Evolutionary conservation across 2,329 filamentous ascomycete species (phyloP).

Genomic region (Cyphellophora europaea): DNA sequence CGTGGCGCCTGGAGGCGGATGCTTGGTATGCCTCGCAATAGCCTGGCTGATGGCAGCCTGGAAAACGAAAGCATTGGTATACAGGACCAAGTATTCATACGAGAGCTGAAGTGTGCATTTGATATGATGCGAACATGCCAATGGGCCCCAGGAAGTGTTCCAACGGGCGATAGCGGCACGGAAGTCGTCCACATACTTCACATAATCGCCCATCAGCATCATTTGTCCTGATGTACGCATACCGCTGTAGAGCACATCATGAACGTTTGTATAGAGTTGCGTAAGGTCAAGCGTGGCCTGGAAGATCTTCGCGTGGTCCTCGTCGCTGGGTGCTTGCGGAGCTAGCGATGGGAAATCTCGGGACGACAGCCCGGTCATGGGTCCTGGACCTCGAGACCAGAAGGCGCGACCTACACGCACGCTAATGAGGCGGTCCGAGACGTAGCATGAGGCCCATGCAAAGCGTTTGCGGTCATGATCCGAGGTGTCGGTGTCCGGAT

Average conservation of each 20-base stretch:
- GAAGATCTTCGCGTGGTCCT: conserved; percentile 60
- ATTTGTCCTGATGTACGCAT: conserved; percentile 60
- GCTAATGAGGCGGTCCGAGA: conserved; percentile 59
- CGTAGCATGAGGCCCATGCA: conserved; percentile 61
- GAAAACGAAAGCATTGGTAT: conserved; percentile 68
- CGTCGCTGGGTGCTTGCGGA: conserved; percentile 48
- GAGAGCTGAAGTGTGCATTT: conserved; percentile 60
- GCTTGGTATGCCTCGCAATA: conserved; percentile 27
- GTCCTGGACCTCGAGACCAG: conserved; percentile 63
- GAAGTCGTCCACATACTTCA: conserved; percentile 68
- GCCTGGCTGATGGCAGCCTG: conserved; percentile 56
- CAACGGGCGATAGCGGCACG: conserved; percentile 58
- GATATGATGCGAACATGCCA: conserved; percentile 56
- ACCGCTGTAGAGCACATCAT: conserved; percentile 64
- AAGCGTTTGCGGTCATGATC: conserved; percentile 56
- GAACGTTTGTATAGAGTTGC: conserved; percentile 63
- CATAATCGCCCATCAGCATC: conserved; percentile 62
- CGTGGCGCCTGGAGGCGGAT: no score
- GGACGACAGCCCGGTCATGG: conserved; percentile 53
- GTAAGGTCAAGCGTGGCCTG: conserved; percentile 64
- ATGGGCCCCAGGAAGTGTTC: conserved; percentile 60
- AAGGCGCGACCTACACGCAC: conserved; percentile 64
- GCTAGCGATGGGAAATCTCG: conserved; percentile 60
- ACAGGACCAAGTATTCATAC: conserved; percentile 63
- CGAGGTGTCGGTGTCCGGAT: conserved; percentile 48